Percentiles rank a stretch among this genome's conserved stretches.
Conservation (phyloP, 78 protist genomes). For the slime mould (Dictyostelium discoideum) region DNA sequence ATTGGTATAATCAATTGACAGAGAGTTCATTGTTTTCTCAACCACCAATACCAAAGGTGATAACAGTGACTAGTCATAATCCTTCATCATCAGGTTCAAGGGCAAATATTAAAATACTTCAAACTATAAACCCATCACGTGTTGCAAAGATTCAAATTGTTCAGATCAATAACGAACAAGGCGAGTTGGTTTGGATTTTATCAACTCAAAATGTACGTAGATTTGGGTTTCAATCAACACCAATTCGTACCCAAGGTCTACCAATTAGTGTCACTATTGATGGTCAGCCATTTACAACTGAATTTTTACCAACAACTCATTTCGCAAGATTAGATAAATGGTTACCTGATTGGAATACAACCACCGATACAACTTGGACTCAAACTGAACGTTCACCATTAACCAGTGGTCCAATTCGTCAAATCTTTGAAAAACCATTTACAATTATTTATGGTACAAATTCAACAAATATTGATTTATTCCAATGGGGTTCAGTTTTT, state of each 20-base stretch:
- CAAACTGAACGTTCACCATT: conserved; percentile 24
- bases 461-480: background rate
- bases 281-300: background rate
- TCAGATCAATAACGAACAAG: background rate
- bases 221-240: background rate
- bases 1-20: background rate
- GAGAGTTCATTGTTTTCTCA: background rate
- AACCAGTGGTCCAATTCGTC: conserved; percentile 51
- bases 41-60: conserved; percentile 24
- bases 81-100: conserved; percentile 39
- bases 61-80: conserved; percentile 1
- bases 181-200: conserved; percentile 11
- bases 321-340: background rate
- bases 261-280: background rate
- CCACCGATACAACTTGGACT: conserved; percentile 6
- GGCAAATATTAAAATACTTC: conserved; percentile 42
- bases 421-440: conserved; percentile 55
- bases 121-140: background rate
- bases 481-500: conserved; percentile 19
- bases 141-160: conserved; percentile 14
- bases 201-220: conserved; percentile 57
- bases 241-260: background rate
- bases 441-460: conserved; percentile 34
- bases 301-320: conserved; percentile 8
- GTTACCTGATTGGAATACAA: conserved; percentile 2